Percentiles rank a stretch among this genome's conserved stretches.
These are phyloP conservation scores for Cladophialophora immunda DNA, from an alignment of 2,329 filamentous ascomycete species.

Conservation along the genomic window DNA sequence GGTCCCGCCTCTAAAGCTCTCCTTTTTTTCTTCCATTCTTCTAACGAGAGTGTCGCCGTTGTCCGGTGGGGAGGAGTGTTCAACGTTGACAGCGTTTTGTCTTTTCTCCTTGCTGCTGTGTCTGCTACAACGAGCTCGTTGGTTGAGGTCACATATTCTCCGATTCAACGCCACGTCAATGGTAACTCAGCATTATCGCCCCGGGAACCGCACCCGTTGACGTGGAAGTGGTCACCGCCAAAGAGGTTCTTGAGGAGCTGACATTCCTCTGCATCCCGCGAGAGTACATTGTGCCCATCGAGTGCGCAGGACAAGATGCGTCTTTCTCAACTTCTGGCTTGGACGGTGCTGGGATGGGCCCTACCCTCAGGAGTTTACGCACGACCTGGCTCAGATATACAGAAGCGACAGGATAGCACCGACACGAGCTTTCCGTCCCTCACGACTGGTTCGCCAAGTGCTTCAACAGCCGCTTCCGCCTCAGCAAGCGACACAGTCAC, in stretches of 20 bases:
- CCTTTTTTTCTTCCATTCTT: conserved; percentile 8
- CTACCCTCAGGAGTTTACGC: conserved; percentile 11
- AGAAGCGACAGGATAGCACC: conserved; percentile 28
- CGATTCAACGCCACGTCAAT: conserved; percentile 22
- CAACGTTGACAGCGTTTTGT: conserved; percentile 4
- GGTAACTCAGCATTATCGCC: conserved; percentile 10
- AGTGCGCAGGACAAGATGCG: conserved; percentile 24
- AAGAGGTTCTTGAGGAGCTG: conserved; percentile 22
- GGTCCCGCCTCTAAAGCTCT: conserved; percentile 21
- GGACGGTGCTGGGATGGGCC: conserved; percentile 25
- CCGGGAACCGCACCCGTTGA: conserved; percentile 19
- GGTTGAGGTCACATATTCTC: conserved; percentile 10
- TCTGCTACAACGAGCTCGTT: conserved; percentile 8
- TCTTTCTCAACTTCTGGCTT: conserved; percentile 15
- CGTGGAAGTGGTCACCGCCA: conserved; percentile 27
- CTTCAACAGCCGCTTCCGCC: conserved; percentile 3
- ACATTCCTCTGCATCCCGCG: background rate
- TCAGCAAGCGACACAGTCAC: conserved; percentile 21
- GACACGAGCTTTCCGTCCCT: conserved; percentile 27
- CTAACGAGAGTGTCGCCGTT: conserved; percentile 18
- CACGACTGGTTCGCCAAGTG: conserved; percentile 23
- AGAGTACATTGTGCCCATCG: conserved; percentile 14
- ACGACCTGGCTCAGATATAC: conserved; percentile 12
- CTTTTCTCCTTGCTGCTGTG: conserved; percentile 12
- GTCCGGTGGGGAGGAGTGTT: conserved; percentile 12